Evolutionary conservation across 768 basidiomycete genomes (phyloP).

Genomic region (Hypholoma fasciculare): DNA sequence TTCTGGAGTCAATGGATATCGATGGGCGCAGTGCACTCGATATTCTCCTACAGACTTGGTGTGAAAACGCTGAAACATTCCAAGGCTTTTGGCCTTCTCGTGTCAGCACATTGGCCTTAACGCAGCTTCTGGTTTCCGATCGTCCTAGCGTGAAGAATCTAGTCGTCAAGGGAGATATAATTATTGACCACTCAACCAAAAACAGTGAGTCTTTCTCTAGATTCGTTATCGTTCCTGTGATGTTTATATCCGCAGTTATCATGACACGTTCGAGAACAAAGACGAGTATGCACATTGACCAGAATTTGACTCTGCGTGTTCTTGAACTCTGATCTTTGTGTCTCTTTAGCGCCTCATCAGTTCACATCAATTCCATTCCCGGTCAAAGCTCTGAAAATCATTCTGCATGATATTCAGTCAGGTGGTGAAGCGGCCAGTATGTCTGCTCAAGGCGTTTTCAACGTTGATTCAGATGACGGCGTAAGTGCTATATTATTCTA

Average conservation of each 20-base stretch:
- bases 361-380: constrained; percentile 88
- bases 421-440: constrained; percentile 74
- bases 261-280: constrained; percentile 94
- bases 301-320: constrained; percentile 20
- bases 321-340: constrained; percentile 42
- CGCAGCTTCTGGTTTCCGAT: constrained; percentile 66
- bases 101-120: constrained; percentile 81
- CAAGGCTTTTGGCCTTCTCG: constrained; percentile 94
- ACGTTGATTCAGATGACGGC: constrained; percentile 77
- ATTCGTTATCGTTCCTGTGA: constrained; percentile 17
- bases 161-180: constrained; percentile 88
- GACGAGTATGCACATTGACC: constrained; percentile 51
- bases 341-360: constrained; percentile 71
- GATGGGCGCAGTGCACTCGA: constrained; percentile 72
- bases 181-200: constrained; percentile 77
- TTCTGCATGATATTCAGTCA: constrained; percentile 81
- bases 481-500: constrained; percentile 32
- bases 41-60: constrained; percentile 90
- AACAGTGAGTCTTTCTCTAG: constrained; percentile 60
- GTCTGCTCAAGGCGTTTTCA: constrained; percentile 48
- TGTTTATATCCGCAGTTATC: constrained; percentile 63
- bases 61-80: constrained; percentile 92
- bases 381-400: constrained; percentile 87
- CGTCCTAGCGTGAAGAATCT: constrained; percentile 68
- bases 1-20: constrained; percentile 70